Base-by-base conservation (phyloP, 768 basidiomycete genomes). In the Rhodotorula paludigena region DNA sequence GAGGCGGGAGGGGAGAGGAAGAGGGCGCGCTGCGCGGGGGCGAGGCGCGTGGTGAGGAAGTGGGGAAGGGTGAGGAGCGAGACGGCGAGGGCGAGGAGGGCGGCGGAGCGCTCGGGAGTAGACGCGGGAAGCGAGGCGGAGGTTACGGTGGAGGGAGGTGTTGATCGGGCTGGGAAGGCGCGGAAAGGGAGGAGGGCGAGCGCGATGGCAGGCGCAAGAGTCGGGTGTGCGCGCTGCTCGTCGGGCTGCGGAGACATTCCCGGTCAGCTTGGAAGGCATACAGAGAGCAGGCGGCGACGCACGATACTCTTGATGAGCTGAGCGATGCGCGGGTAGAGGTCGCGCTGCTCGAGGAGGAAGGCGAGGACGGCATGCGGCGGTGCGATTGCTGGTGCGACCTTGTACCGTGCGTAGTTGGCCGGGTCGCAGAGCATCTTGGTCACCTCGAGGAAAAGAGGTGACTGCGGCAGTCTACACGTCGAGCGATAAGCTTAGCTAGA, bases 381-480 rank as follows among this genome's bases (percentile, higher is more conserved):
- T 3, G 25, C 15, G 8, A 25, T n/a, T 2, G 6, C 16, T 1
- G 30, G 15, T 10, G 58, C 20, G 21, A 53, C 60, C 18, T 36
- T 41, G 60, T 62, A 66, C 48, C 66, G 65, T 25, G 30, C 20
- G 55, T 60, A 68, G 20, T 41, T 58, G 0, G 56, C 30, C 30
- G 64, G 63, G 35, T 72, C 71, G 18, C 32, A 55, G 2, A 72
- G 25, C 8, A 68, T 58, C 47, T 72, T 72, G 39, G 41, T 33
- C 38, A 72, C 38, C 33, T 72, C 71, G 66, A 72, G 71, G 32
- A 72, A 68, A 5, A 72, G 49, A 0, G 71, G 66, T 0, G 66
- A 48, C 59, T 72, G 71, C 3, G 66, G 56, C 0, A 57, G 28
- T 2, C 71, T 72, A 49, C 20, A 5, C 12, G 28, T 7, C 14